Percentiles rank a stretch among this genome's conserved stretches.
phyloP scores from a whole-genome alignment of 1,139 yeast genomes.

The Meyerozyma guilliermondii region DNA sequence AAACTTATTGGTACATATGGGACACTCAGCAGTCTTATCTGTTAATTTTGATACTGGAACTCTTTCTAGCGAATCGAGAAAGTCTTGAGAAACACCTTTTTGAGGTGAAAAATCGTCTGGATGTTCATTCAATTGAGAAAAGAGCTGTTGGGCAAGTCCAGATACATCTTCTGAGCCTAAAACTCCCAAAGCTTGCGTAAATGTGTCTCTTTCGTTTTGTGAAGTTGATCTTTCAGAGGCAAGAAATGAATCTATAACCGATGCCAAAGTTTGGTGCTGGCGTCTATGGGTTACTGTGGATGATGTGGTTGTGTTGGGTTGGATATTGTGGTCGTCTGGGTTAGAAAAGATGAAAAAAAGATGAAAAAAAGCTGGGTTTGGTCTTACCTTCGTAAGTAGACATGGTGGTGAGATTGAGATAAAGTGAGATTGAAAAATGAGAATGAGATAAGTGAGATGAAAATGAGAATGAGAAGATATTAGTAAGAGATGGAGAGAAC shows the following conservation, averaged over 20 bases:
- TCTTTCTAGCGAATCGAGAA: conserved; percentile 71
- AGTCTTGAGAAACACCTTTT: conserved; percentile 64
- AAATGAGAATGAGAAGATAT: not conserved
- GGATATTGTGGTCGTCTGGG: conserved; percentile 30
- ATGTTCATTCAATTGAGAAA: conserved; percentile 19
- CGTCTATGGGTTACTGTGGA: conserved; percentile 13
- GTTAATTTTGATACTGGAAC: conserved; percentile 48
- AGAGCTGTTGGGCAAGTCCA: conserved; percentile 22
- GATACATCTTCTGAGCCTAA: conserved; percentile 30
- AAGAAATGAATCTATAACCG: conserved; percentile 33
- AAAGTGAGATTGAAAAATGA: conserved; percentile 1
- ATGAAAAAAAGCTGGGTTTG: too few relatives aligned
- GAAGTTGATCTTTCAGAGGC: conserved; percentile 11
- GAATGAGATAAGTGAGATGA: not conserved
- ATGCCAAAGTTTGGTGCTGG: conserved; percentile 31
- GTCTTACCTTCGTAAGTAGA: conserved; percentile 42
- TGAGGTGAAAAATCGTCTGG: conserved; percentile 6
- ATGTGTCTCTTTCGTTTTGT: conserved; percentile 15
- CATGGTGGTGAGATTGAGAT: too few relatives aligned
- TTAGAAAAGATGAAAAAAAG: conserved; percentile 16
- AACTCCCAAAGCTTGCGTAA: conserved; percentile 27
- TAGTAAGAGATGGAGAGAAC: too few relatives aligned
- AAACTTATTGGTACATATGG: conserved; percentile 77
- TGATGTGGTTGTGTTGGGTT: conserved; percentile 9
- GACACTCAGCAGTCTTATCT: conserved; percentile 60